phyloP scores from a whole-genome alignment of 1,139 yeast genomes.

The Pichia sp. region DNA sequence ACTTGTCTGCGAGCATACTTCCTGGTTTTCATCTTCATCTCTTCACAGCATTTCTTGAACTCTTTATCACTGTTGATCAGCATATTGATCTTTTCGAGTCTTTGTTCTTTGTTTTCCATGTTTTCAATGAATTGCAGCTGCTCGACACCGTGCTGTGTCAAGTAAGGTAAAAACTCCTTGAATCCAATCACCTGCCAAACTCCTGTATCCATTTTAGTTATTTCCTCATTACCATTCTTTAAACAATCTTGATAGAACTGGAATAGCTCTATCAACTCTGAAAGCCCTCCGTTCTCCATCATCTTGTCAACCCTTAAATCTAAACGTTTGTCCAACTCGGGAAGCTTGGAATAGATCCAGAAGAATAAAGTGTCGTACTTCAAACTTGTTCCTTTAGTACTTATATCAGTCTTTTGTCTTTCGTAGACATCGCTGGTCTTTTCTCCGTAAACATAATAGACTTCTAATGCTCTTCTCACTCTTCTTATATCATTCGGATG shows the following conservation, averaged over 20 bases:
- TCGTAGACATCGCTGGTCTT: conserved; percentile 65
- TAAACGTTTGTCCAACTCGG: conserved; percentile 50
- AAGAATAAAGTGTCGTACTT: conserved; percentile 62
- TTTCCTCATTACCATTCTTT: conserved; percentile 28
- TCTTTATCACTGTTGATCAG: conserved; percentile 13
- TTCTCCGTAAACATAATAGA: conserved; percentile 57
- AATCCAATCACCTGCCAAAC: conserved; percentile 96
- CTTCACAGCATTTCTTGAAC: conserved; percentile 45
- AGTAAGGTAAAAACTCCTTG: conserved; percentile 84
- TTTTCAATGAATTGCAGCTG: conserved; percentile 12
- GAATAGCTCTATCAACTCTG: conserved; percentile 58
- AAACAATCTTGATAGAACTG: conserved; percentile 27
- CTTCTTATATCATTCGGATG: conserved; percentile 89
- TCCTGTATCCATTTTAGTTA: conserved; percentile 58
- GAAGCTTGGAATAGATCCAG: conserved; percentile 78
- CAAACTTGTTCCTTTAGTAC: conserved; percentile 34
- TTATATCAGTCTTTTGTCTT: conserved; percentile 39
- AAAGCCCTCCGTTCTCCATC: conserved; percentile 61
- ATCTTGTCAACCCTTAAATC: conserved; percentile 78
- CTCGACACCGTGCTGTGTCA: conserved; percentile 24
- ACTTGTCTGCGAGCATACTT: conserved; percentile 85
- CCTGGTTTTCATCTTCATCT: conserved; percentile 79
- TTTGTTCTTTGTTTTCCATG: neutral
- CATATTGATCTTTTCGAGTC: neutral
- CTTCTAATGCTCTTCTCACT: conserved; percentile 72